phyloP scores from a whole-genome alignment of 305 asterid genomes.

The Nicotiana rustica region DNA sequence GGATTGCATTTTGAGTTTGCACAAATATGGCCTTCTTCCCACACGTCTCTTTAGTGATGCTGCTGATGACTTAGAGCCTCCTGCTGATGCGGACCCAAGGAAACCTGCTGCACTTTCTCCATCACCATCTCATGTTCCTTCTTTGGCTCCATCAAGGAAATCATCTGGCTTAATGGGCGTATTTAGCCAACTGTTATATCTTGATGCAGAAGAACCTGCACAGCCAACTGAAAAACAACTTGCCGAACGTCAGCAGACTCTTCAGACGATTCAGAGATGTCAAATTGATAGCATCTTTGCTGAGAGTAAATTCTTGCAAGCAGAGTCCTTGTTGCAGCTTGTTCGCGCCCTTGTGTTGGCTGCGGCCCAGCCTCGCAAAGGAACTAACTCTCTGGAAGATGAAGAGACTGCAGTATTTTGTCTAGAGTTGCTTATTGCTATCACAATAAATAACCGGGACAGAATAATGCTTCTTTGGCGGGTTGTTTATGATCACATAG shows the following conservation, averaged over 20 bases:
- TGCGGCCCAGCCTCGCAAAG: slow-evolving; percentile 66
- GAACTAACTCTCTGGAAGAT: slow-evolving; percentile 61
- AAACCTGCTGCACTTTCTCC: slow-evolving; percentile 54
- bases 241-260: slow-evolving; percentile 76
- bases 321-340: slow-evolving; percentile 82
- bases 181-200: slow-evolving; percentile 80
- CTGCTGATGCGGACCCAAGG: slow-evolving; percentile 49
- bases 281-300: slow-evolving; percentile 84
- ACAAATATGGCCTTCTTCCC: slow-evolving; percentile 88
- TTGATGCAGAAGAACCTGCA: slow-evolving; percentile 78
- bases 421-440: slow-evolving; percentile 83
- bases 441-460: slow-evolving; percentile 84
- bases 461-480: slow-evolving; percentile 94
- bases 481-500: slow-evolving; percentile 81
- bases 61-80: slow-evolving; percentile 61
- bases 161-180: slow-evolving; percentile 87
- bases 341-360: slow-evolving; percentile 81
- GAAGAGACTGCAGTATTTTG: slow-evolving; percentile 83
- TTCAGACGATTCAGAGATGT: slow-evolving; percentile 79
- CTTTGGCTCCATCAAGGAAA: slow-evolving; percentile 63
- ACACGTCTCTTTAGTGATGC: slow-evolving; percentile 87
- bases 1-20: slow-evolving; percentile 90
- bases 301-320: slow-evolving; percentile 91
- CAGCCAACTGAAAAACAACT: slow-evolving; percentile 86
- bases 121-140: slow-evolving; percentile 52